These are phyloP conservation scores for Thermothielavioides terrestris DNA, from an alignment of 495 filamentous ascomycete genomes.

Conservation along the genomic window DNA sequence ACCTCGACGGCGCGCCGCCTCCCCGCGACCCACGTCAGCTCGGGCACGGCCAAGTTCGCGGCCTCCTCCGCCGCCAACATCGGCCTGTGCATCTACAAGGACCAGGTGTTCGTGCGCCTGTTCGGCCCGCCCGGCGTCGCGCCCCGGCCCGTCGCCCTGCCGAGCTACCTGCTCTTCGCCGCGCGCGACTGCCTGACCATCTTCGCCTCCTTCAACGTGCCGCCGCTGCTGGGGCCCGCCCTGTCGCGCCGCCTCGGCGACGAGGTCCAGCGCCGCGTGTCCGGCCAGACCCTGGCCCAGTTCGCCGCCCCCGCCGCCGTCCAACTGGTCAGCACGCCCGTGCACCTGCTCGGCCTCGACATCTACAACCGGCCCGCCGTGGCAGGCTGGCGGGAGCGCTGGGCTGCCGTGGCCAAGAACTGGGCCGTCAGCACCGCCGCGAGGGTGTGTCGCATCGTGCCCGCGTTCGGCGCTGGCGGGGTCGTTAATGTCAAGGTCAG, in stretches of 20 bases:
- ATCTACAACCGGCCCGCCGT: slow-evolving; percentile 64
- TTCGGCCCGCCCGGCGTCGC: slow-evolving; percentile 54
- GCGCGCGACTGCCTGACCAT: slow-evolving; percentile 83
- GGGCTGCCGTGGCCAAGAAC: slow-evolving; percentile 58
- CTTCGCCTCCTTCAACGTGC: slow-evolving; percentile 89
- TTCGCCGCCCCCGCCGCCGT: slow-evolving; percentile 72
- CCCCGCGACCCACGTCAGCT: slow-evolving; percentile 51
- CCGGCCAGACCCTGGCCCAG: slow-evolving; percentile 58
- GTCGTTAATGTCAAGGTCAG: slow-evolving; percentile 77
- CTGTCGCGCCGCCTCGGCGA: slow-evolving; percentile 46
- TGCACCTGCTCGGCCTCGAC: slow-evolving; percentile 85
- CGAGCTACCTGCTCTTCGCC: slow-evolving; percentile 72
- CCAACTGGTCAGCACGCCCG: slow-evolving; percentile 73
- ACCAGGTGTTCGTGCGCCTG: slow-evolving; percentile 73
- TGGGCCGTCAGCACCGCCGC: slow-evolving; percentile 71
- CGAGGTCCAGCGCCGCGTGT: slow-evolving; percentile 30
- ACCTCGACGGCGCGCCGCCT: slow-evolving; percentile 54
- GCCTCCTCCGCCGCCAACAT: slow-evolving; percentile 81
- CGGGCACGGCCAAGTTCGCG: slow-evolving; percentile 73
- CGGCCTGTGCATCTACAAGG: slow-evolving; percentile 85
- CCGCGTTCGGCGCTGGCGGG: slow-evolving; percentile 88
- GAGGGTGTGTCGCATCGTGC: slow-evolving; percentile 82
- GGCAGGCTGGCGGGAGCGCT: slow-evolving; percentile 47
- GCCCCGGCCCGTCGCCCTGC: slow-evolving; percentile 47
- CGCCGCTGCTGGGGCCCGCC: slow-evolving; percentile 63